Conservation (phyloP, 768 basidiomycete genomes). For the Xerocomellus dryophilus region DNA sequence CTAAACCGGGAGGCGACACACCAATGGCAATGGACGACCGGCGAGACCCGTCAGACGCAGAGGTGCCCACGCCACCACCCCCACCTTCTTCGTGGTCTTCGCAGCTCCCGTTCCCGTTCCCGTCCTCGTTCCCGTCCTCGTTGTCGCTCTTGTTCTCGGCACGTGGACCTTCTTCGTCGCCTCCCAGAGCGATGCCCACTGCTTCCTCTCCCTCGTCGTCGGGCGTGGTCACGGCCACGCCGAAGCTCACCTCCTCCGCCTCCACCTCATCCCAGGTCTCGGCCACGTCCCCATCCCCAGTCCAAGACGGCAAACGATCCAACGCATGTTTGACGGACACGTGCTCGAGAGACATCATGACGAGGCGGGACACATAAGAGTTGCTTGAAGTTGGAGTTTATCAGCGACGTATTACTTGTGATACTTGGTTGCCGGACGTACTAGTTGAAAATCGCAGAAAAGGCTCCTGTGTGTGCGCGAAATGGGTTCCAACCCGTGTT, state of each 20-base stretch:
- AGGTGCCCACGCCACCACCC: background rate
- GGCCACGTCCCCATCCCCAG: background rate
- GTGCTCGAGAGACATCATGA: slow-evolving; percentile 30
- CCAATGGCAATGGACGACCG: background rate
- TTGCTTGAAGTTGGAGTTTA: background rate
- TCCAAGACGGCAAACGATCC: background rate
- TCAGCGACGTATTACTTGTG: background rate
- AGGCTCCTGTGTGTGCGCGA: background rate
- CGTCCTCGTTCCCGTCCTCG: background rate
- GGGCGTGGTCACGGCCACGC: slow-evolving; percentile 12
- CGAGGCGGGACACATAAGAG: slow-evolving; percentile 16
- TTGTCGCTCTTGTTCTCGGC: background rate
- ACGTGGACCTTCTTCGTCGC: background rate
- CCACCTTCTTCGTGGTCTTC: background rate
- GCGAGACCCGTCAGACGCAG: background rate
- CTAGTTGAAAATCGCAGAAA: background rate
- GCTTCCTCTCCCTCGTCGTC: slow-evolving; percentile 8
- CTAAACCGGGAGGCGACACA: background rate
- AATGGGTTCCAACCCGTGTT: background rate
- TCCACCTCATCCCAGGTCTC: background rate
- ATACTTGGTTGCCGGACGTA: background rate
- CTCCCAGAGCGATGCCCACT: background rate
- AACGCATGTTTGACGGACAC: slow-evolving; percentile 17
- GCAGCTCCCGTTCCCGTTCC: background rate
- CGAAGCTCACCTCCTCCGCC: slow-evolving; percentile 7